Percentiles rank a stretch among this genome's conserved stretches.
phyloP scores from a whole-genome alignment of 2,329 filamentous ascomycete genomes.

The Aspergillus brasiliensis region DNA sequence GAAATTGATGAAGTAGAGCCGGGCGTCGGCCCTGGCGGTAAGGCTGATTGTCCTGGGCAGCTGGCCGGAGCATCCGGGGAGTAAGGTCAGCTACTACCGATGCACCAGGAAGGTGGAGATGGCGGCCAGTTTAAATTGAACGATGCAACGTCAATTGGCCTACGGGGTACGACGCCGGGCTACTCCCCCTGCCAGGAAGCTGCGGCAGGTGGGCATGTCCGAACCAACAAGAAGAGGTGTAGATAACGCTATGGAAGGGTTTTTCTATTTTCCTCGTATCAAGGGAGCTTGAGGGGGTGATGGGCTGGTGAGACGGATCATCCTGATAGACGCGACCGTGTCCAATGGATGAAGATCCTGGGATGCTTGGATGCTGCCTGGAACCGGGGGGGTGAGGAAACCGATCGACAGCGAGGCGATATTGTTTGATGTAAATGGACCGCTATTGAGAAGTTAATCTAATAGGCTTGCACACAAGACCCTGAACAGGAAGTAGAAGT shows the following conservation, averaged over 20 bases:
- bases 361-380: background rate
- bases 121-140: background rate
- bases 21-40: background rate
- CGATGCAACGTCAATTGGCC: background rate
- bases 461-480: background rate
- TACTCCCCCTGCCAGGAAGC: background rate
- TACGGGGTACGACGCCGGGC: background rate
- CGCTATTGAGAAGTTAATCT: background rate
- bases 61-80: background rate
- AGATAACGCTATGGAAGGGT: slow-evolving; percentile 11
- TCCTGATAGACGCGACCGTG: background rate
- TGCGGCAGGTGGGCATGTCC: slow-evolving; percentile 14
- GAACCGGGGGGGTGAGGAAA: background rate
- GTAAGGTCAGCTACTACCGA: background rate
- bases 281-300: background rate
- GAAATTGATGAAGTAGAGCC: background rate
- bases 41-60: background rate
- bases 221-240: slow-evolving; percentile 10
- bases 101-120: background rate
- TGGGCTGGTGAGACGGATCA: background rate
- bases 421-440: too few relatives aligned
- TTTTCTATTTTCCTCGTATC: slow-evolving; percentile 30
- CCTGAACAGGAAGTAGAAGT: background rate
- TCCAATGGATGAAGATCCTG: background rate
- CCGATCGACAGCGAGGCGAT: background rate